Base-by-base conservation (phyloP, 2,329 filamentous ascomycete genomes). In the Chaetomium globosum region DNA sequence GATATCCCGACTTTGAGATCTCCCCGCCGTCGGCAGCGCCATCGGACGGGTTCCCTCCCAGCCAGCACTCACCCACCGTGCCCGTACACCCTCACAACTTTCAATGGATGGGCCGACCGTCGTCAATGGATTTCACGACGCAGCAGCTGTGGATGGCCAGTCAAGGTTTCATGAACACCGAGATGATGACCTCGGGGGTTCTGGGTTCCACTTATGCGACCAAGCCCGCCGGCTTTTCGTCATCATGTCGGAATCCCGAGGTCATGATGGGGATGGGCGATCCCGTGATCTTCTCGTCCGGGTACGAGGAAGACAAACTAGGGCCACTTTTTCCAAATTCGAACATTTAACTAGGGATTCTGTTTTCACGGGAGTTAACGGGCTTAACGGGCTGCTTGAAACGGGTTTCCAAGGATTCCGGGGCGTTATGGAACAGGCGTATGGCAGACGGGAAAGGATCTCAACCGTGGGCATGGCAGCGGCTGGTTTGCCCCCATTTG, bases 241-340 rank as follows among this genome's bases (percentile, higher is more conserved):
- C 63, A 52, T 81, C 81, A 46, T 82, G 81, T 69, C 75, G 80
- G 51, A 83, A 84, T 60, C 78, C 82, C 1, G 83, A 85, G 53
- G 81, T 83, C 8, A 86, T 86, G 83, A 78, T 86, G 73, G 82
- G 83, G 21, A 80, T 85, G 71, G 81, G 80, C 21, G 84, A 87
- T 67, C 83, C 84, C 1, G 86, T 86, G 83, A 85, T 87, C 63
- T 86, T 82, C 70, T 77, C 80, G 70, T 77, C 80, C 3, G 81
- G 82, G 53, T 85, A 81, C 71, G 82, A 83, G 64, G 77, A 76
- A 64, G 81, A 83, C 57, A 67, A 74, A 23, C 75, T 82, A 72
- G 73, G 79, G 66, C 72, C 51, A 43, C 43, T 52, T 3, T 53
- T 61, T 33, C 13, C 43, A 5, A 51, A 10, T 36, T 33, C 31